phyloP scores from a whole-genome alignment of 176 grass and related monocot species.

The Ensete glaucum region DNA sequence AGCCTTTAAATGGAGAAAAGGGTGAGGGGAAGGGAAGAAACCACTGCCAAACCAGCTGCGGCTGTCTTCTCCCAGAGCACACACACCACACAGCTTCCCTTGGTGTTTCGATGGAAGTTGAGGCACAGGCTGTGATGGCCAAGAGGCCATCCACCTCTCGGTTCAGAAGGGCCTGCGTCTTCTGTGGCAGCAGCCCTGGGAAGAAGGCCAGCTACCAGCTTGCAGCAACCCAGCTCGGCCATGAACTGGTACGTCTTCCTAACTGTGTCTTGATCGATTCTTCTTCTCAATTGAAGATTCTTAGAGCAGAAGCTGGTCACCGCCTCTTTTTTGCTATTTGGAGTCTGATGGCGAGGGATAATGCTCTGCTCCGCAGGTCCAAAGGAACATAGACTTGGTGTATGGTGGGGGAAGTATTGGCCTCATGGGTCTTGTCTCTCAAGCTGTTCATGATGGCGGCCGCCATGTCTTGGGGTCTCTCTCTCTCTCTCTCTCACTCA shows the following conservation, averaged over 20 bases:
- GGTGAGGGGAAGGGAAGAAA: background rate
- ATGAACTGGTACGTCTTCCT: background rate
- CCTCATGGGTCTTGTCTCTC: conserved; percentile 1
- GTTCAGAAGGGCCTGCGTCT: background rate
- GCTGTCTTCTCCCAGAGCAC: too few species aligned
- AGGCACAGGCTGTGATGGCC: background rate
- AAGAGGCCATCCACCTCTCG: background rate
- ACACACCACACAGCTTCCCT: too few species aligned
- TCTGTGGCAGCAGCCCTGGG: conserved; percentile 4
- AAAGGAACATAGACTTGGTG: background rate
- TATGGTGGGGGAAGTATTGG: conserved; percentile 2
- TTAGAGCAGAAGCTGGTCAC: too few species aligned
- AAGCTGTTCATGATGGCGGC: conserved; percentile 1
- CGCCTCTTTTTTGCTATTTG: too few species aligned
- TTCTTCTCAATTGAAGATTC: too few species aligned
- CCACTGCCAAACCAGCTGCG: background rate
- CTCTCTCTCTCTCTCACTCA: conserved; percentile 1
- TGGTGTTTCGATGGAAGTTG: background rate
- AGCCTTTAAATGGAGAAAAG: background rate
- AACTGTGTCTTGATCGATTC: too few species aligned
- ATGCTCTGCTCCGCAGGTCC: background rate
- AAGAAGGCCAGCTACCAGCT: background rate
- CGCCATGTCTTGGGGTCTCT: conserved; percentile 2
- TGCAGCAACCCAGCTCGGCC: background rate
- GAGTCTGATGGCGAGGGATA: too few species aligned